Percentiles rank a stretch among this genome's conserved stretches.
Conservation (phyloP, 2,329 filamentous ascomycete species). For the Colletotrichum liaoningense region DNA sequence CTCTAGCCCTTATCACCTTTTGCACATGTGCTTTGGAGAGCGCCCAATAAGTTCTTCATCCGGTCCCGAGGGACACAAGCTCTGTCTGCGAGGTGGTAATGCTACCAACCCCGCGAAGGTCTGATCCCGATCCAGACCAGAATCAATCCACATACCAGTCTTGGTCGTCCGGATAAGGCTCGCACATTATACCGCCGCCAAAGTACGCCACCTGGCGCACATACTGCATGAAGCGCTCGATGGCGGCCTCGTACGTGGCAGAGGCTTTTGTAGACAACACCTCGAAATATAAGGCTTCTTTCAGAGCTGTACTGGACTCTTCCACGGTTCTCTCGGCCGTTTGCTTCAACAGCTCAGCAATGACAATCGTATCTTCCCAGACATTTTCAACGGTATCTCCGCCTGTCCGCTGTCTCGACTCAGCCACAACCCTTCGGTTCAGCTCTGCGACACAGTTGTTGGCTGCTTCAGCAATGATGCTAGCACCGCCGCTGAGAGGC, state of each 20-base stretch:
- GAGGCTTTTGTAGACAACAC: not conserved
- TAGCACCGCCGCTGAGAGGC: not conserved
- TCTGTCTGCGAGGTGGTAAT: too few relatives aligned
- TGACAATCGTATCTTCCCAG: not conserved
- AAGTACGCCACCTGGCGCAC: constrained; percentile 8
- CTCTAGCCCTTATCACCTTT: too few relatives aligned
- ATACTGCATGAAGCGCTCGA: not conserved
- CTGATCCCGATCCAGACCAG: not conserved
- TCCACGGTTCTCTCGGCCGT: not conserved
- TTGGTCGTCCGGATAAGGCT: not conserved
- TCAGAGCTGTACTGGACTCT: not conserved
- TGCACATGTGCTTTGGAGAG: too few relatives aligned
- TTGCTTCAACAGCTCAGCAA: not conserved
- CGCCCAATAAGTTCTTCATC: too few relatives aligned
- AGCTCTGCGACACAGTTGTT: not conserved
- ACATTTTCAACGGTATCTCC: not conserved
- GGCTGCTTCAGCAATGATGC: constrained; percentile 3
- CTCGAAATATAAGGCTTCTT: constrained; percentile 2
- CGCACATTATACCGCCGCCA: not conserved
- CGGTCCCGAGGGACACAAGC: too few relatives aligned
- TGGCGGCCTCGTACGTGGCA: not conserved
- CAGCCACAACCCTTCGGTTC: not conserved
- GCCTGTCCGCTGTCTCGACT: not conserved
- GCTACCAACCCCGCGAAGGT: not conserved
- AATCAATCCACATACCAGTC: constrained; percentile 12